Conservation (phyloP, 83 land plant species). For the Thuja plicata region DNA sequence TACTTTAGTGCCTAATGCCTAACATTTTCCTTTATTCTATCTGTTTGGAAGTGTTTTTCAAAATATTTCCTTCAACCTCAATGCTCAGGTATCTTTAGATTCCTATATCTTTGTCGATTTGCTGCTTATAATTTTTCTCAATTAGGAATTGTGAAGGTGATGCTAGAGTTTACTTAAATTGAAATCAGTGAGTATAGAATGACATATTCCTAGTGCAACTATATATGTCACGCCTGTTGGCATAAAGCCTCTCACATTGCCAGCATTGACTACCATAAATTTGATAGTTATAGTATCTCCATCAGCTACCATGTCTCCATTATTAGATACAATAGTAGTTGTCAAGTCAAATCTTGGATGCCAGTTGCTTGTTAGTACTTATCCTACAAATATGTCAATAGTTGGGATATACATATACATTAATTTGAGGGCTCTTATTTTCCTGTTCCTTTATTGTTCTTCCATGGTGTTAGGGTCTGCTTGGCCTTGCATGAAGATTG, state of each 20-base stretch:
- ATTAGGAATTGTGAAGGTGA: neutral
- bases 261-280: neutral
- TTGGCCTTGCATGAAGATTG: too few relatives aligned
- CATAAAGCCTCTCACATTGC: neutral
- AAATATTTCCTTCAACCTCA: constrained; percentile 39
- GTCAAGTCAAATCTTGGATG: constrained; percentile 7
- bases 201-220: neutral
- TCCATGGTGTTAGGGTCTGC: too few relatives aligned
- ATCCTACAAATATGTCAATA: neutral
- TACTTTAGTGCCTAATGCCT: neutral
- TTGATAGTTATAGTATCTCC: neutral
- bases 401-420: too few relatives aligned
- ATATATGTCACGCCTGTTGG: neutral
- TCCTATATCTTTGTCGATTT: neutral
- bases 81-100: constrained; percentile 49
- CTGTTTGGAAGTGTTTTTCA: constrained; percentile 29
- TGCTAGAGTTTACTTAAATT: neutral
- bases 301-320: neutral
- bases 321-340: neutral
- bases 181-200: neutral
- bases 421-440: too few relatives aligned
- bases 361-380: neutral
- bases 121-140: neutral
- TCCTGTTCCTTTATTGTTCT: too few relatives aligned
- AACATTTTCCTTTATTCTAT: neutral